Conservation (phyloP, 352 stramenopile genomes). For the Plasmopara halstedii region DNA sequence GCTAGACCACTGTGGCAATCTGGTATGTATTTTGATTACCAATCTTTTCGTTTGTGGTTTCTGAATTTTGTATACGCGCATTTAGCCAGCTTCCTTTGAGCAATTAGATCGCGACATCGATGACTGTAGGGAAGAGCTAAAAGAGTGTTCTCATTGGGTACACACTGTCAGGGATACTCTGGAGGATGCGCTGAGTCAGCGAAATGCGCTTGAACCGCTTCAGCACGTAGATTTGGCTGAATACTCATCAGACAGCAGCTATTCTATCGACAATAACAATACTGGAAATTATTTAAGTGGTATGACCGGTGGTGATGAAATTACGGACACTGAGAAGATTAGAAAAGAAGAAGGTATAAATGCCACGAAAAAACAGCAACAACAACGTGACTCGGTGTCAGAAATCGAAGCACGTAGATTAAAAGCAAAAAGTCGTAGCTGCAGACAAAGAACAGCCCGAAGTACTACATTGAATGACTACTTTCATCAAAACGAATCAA, state of each 20-base stretch:
- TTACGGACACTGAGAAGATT: constrained; percentile 8
- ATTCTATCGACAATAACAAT: constrained; percentile 6
- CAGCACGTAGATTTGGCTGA: constrained; percentile 1
- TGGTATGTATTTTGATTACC: constrained; percentile 24
- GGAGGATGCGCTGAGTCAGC: constrained; percentile 22
- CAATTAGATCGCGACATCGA: constrained; percentile 37
- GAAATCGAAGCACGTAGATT: neutral
- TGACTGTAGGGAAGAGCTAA: constrained; percentile 34
- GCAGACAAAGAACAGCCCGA: constrained; percentile 3
- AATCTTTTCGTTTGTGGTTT: neutral
- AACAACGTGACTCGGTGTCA: neutral
- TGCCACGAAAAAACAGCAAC: neutral
- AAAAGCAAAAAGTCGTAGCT: neutral
- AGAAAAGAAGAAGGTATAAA: constrained; percentile 2
- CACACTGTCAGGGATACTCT: constrained; percentile 24
- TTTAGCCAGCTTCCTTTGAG: constrained; percentile 15
- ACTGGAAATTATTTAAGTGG: neutral
- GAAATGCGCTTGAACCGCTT: constrained; percentile 16
- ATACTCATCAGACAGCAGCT: constrained; percentile 19
- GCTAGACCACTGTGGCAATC: constrained; percentile 23
- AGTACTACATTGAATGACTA: constrained; percentile 36
- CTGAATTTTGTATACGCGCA: neutral
- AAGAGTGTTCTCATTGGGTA: constrained; percentile 50
- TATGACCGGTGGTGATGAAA: neutral
- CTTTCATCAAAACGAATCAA: constrained; percentile 9